A percentile compares a stretch with the other conserved stretches of the same genome.
Evolutionary conservation across 2,329 filamentous ascomycete species (phyloP).

Genomic region (Furcasterigmium sp.): DNA sequence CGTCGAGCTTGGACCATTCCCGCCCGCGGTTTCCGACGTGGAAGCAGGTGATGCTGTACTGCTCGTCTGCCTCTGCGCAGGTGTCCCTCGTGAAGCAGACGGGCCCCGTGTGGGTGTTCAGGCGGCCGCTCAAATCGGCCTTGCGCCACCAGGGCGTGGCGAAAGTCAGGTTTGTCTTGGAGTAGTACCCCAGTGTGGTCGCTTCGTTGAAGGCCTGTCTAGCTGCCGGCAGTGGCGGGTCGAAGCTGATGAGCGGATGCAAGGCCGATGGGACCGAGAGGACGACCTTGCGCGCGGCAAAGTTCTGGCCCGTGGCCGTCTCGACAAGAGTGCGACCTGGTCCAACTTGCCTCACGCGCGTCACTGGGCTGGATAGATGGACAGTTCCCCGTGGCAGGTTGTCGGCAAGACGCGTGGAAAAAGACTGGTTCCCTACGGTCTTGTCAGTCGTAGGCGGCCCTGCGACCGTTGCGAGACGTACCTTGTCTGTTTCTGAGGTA

Average conservation of each 20-base stretch:
- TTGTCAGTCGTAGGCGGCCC: too few relatives aligned
- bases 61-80: constrained; percentile 17
- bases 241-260: constrained; percentile 38
- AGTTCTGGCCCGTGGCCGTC: constrained; percentile 16
- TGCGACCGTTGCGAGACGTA: too few relatives aligned
- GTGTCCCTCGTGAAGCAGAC: constrained; percentile 41
- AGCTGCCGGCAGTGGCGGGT: constrained; percentile 34
- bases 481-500: constrained; percentile 41
- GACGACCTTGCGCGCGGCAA: constrained; percentile 38
- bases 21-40: constrained; percentile 27
- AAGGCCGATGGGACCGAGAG: constrained; percentile 41
- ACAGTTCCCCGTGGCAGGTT: constrained; percentile 21
- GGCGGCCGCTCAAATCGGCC: constrained; percentile 36
- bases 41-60: constrained; percentile 34
- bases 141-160: constrained; percentile 30
- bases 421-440: constrained; percentile 35
- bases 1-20: constrained; percentile 20
- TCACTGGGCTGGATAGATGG: constrained; percentile 23
- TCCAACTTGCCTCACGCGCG: constrained; percentile 19
- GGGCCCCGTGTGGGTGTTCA: constrained; percentile 27
- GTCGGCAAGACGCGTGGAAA: constrained; percentile 29
- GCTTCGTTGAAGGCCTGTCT: constrained; percentile 29
- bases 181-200: constrained; percentile 39
- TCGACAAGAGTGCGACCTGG: neutral
- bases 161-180: constrained; percentile 43